Percentiles rank a stretch among this genome's conserved stretches.
These are phyloP conservation scores for Ajuga reptans DNA, from an alignment of 305 asterid genomes.

Conservation along the genomic window DNA sequence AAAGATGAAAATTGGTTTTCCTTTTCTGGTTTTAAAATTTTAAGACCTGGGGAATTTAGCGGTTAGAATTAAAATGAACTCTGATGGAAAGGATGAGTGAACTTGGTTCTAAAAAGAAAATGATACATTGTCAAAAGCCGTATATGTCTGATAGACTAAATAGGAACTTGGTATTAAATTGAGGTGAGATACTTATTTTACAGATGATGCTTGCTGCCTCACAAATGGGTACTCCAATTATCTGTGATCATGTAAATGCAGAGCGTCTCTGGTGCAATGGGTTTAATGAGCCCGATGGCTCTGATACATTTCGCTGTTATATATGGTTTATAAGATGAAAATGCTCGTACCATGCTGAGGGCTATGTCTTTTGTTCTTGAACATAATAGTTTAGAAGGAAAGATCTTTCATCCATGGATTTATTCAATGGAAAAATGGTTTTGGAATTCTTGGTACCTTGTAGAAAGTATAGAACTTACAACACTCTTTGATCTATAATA, in stretches of 20 bases:
- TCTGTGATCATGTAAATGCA: not conserved
- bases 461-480: not conserved
- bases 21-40: not conserved
- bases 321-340: not conserved
- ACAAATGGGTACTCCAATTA: not conserved
- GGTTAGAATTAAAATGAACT: not conserved
- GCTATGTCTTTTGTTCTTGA: not conserved
- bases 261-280: not conserved
- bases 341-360: not conserved
- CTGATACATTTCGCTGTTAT: not conserved
- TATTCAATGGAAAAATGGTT: not conserved
- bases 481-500: conserved; percentile 7
- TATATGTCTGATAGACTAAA: not conserved
- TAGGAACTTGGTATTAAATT: not conserved
- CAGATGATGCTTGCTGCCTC: not conserved
- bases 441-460: not conserved
- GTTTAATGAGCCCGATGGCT: not conserved
- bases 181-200: not conserved
- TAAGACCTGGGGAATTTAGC: not conserved
- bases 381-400: not conserved
- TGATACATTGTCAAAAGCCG: not conserved
- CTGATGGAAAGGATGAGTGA: not conserved
- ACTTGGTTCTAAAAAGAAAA: not conserved
- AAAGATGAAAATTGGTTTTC: not conserved
- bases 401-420: not conserved